These are phyloP conservation scores for Phytophthora europaea DNA, from an alignment of 352 stramenopile genomes.

Conservation along the genomic window DNA sequence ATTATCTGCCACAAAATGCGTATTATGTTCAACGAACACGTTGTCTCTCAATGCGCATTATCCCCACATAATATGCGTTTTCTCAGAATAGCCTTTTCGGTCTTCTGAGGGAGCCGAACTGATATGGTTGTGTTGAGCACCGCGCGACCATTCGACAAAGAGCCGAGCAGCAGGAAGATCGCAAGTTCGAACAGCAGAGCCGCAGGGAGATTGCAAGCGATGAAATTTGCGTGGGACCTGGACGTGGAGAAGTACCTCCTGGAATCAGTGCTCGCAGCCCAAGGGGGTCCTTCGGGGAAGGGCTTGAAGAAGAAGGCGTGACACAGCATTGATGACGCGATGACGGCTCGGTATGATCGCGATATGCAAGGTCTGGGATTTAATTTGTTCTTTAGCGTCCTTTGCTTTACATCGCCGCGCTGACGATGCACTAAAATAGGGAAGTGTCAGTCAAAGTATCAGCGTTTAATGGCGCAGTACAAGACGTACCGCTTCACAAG, in stretches of 20 bases:
- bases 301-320: neutral
- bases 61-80: neutral
- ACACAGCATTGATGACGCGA: neutral
- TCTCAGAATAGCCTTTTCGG: neutral
- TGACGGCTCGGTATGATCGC: neutral
- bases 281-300: neutral
- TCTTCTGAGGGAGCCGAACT: neutral
- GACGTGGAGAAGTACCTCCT: neutral
- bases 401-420: neutral
- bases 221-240: neutral
- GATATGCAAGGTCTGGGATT: neutral
- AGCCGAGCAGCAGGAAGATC: neutral
- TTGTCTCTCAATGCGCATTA: neutral
- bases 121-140: neutral
- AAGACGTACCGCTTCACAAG: neutral
- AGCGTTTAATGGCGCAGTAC: neutral
- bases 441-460: neutral
- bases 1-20: neutral
- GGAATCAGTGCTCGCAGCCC: neutral
- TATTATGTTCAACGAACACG: neutral
- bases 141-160: neutral
- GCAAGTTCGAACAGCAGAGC: neutral
- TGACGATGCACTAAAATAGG: neutral
- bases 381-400: neutral
- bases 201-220: neutral